Percentiles rank a stretch among this genome's conserved stretches.
These are phyloP conservation scores for Lyophyllum decastes DNA, from an alignment of 768 basidiomycete species.

Conservation along the genomic window DNA sequence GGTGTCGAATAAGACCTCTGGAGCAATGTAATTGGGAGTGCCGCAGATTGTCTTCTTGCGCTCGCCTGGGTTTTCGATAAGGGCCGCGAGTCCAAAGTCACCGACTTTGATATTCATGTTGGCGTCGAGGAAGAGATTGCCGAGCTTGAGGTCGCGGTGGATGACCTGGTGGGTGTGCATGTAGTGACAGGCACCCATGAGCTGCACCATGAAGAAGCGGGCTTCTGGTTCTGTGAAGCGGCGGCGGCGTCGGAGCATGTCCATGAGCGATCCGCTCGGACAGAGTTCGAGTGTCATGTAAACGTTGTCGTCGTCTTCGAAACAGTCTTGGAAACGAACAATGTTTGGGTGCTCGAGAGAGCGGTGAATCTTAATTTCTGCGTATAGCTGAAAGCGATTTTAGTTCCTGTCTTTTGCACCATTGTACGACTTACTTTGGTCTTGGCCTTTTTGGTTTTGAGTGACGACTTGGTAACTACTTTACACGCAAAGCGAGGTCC, in stretches of 20 bases:
- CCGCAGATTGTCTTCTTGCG: conserved; percentile 99
- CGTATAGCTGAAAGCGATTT: conserved; percentile 69
- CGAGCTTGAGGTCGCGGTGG: conserved; percentile 95
- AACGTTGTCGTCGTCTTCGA: conserved; percentile 93
- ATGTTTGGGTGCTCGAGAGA: conserved; percentile 92
- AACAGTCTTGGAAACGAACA: conserved; percentile 89
- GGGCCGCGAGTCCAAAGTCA: conserved; percentile 95
- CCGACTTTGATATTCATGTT: conserved; percentile 97
- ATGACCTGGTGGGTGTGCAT: conserved; percentile 98
- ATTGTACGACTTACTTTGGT: conserved; percentile 66
- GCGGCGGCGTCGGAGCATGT: conserved; percentile 83
- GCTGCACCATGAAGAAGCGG: conserved; percentile 90
- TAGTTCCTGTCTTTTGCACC: not conserved
- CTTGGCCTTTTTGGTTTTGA: conserved; percentile 96
- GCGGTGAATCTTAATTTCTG: conserved; percentile 97
- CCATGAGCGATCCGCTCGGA: conserved; percentile 86
- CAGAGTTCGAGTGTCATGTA: conserved; percentile 98
- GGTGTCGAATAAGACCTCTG: conserved; percentile 94
- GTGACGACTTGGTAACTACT: conserved; percentile 88
- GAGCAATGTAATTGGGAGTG: conserved; percentile 98
- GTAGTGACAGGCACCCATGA: conserved; percentile 95
- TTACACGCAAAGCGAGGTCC: conserved; percentile 82
- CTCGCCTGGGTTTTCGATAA: conserved; percentile 95
- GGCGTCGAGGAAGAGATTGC: conserved; percentile 88
- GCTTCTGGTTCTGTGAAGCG: conserved; percentile 92